Evolutionary conservation across 225 moss, liverwort and hornwort genomes (phyloP).

Genomic region (Neckera pumila): DNA sequence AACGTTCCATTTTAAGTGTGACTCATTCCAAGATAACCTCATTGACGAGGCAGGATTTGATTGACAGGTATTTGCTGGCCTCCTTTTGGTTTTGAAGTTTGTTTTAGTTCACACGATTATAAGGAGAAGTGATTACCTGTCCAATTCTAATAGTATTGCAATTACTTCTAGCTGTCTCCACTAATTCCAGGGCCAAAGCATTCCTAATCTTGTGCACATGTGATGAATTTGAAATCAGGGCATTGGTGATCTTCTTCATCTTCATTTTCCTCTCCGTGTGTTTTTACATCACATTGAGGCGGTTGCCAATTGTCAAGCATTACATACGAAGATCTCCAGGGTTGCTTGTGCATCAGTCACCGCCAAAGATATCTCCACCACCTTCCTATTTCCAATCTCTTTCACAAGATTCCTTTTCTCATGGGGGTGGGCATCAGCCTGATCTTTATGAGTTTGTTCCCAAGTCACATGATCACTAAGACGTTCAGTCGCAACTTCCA

Average conservation of each 20-base stretch:
- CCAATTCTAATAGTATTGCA: not conserved
- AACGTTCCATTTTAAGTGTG: slow-evolving; percentile 28
- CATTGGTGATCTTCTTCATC: slow-evolving; percentile 30
- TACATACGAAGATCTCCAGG: slow-evolving; percentile 13
- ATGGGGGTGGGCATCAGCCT: not conserved
- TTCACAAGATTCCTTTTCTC: not conserved
- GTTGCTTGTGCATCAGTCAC: slow-evolving; percentile 26
- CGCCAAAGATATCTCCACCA: slow-evolving; percentile 10
- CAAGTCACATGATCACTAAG: slow-evolving; percentile 7
- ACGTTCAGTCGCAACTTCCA: slow-evolving; percentile 5
- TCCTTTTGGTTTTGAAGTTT: not conserved
- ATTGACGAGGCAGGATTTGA: slow-evolving; percentile 38
- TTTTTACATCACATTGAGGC: slow-evolving; percentile 44
- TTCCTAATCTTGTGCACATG: not conserved
- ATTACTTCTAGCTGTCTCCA: not conserved
- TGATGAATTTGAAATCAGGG: slow-evolving; percentile 10
- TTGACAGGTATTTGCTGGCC: slow-evolving; percentile 30
- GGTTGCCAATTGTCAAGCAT: slow-evolving; percentile 39
- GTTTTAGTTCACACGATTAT: not conserved
- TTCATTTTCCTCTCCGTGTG: slow-evolving; percentile 46
- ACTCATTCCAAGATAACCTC: slow-evolving; percentile 27
- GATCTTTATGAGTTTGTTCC: slow-evolving; percentile 4
- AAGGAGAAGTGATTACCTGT: not conserved
- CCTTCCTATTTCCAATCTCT: not conserved
- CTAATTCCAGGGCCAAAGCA: not conserved